These are phyloP conservation scores for Mycena maculata DNA, from an alignment of 768 basidiomycete species.

Conservation along the genomic window DNA sequence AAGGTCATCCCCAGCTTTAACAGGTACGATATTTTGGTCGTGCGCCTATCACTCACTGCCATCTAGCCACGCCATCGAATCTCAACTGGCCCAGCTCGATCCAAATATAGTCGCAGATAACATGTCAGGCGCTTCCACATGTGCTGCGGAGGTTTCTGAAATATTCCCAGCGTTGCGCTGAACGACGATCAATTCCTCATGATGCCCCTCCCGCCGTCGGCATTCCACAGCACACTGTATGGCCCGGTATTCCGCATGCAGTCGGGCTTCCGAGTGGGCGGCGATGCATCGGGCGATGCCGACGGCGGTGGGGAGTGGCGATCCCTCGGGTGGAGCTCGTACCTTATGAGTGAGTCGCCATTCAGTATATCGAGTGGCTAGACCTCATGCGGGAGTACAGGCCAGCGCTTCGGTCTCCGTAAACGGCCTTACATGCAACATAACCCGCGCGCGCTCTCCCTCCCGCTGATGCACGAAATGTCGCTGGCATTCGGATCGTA, in stretches of 20 bases:
- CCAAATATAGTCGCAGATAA: constrained; percentile 43
- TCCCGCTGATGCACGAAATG: constrained; percentile 48
- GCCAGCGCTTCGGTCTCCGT: constrained; percentile 51
- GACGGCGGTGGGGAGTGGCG: constrained; percentile 51
- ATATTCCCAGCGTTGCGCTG: constrained; percentile 38
- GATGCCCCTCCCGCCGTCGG: constrained; percentile 41
- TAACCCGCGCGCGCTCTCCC: constrained; percentile 49
- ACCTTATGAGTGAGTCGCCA: constrained; percentile 45
- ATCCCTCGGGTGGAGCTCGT: constrained; percentile 48
- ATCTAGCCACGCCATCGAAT: constrained; percentile 49
- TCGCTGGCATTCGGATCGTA: constrained; percentile 44
- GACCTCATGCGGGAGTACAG: not conserved
- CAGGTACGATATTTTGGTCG: constrained; percentile 37
- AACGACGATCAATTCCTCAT: constrained; percentile 58
- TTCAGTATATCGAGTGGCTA: not conserved
- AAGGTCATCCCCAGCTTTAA: constrained; percentile 44
- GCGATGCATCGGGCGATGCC: constrained; percentile 33
- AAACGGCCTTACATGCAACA: constrained; percentile 54
- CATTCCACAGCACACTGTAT: constrained; percentile 49
- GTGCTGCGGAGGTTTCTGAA: not conserved
- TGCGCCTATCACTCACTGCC: not conserved
- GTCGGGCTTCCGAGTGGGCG: constrained; percentile 43
- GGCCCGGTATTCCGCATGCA: constrained; percentile 54
- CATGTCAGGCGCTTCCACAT: constrained; percentile 27
- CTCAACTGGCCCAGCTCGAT: constrained; percentile 45